These are phyloP conservation scores for Hypoxylon sp. DNA, from an alignment of 2,329 filamentous ascomycete species.

Conservation along the genomic window DNA sequence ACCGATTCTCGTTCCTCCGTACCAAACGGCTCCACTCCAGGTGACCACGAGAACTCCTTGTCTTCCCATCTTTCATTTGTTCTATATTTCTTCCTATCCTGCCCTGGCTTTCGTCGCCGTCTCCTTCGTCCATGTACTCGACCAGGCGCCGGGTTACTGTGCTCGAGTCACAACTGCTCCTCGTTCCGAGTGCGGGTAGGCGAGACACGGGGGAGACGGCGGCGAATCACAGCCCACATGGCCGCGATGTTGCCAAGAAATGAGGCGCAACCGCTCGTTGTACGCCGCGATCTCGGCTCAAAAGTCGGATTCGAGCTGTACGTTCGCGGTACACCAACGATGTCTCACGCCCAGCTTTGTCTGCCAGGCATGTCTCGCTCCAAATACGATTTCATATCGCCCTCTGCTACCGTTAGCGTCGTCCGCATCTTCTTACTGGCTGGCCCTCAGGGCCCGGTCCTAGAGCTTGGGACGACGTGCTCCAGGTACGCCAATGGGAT, in stretches of 20 bases:
- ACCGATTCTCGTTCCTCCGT: not conserved
- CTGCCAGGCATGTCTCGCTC: slow-evolving; percentile 28
- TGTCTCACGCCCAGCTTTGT: slow-evolving; percentile 31
- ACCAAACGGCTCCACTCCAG: slow-evolving; percentile 16
- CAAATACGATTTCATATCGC: slow-evolving; percentile 15
- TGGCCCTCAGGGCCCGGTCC: slow-evolving; percentile 6
- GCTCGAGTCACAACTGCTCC: slow-evolving; percentile 15
- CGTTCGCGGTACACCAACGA: slow-evolving; percentile 29
- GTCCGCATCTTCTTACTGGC: slow-evolving; percentile 9
- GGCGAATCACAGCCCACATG: slow-evolving; percentile 33
- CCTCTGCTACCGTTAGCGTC: slow-evolving; percentile 6
- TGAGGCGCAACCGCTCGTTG: slow-evolving; percentile 29
- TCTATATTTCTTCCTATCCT: slow-evolving; percentile 13
- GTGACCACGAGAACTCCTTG: slow-evolving; percentile 27
- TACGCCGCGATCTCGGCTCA: slow-evolving; percentile 31
- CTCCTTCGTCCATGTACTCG: slow-evolving; percentile 3
- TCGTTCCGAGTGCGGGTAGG: slow-evolving; percentile 35
- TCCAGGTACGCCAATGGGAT: slow-evolving; percentile 7
- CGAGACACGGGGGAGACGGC: slow-evolving; percentile 32
- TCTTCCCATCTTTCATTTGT: slow-evolving; percentile 6
- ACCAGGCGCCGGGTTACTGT: slow-evolving; percentile 24
- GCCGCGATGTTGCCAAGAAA: slow-evolving; percentile 31
- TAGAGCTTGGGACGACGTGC: slow-evolving; percentile 1
- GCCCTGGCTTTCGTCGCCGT: slow-evolving; percentile 8
- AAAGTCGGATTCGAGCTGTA: slow-evolving; percentile 19